phyloP scores from a whole-genome alignment of 345 rosid genomes.

The Gossypium ekmanianum region DNA sequence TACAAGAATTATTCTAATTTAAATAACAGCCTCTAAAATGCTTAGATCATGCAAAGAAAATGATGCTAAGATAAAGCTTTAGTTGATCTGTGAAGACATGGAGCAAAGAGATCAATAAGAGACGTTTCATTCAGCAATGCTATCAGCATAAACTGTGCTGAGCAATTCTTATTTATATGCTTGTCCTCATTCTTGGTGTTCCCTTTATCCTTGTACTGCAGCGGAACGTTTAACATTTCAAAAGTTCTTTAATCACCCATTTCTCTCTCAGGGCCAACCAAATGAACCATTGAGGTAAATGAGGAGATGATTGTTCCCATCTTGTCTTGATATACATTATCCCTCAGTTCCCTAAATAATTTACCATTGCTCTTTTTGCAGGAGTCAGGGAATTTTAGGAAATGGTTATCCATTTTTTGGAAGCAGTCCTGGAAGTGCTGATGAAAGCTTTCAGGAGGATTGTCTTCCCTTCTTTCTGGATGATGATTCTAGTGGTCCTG shows the following conservation, averaged over 20 bases:
- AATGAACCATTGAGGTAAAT: constrained; percentile 60
- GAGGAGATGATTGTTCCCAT: constrained; percentile 5
- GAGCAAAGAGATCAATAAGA: neutral
- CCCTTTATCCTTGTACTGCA: constrained; percentile 32
- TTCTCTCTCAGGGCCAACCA: constrained; percentile 47
- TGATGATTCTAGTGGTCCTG: constrained; percentile 75
- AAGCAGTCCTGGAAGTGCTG: constrained; percentile 43
- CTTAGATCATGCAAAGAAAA: neutral
- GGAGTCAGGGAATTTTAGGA: constrained; percentile 42
- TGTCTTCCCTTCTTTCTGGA: constrained; percentile 79
- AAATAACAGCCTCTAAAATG: neutral
- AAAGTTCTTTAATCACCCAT: constrained; percentile 90
- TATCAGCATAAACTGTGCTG: neutral
- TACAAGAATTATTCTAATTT: constrained; percentile 3
- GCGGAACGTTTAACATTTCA: constrained; percentile 94
- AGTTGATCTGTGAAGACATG: neutral
- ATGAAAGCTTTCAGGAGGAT: constrained; percentile 71
- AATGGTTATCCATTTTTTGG: constrained; percentile 48
- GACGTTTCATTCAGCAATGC: constrained; percentile 6
- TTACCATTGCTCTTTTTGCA: constrained; percentile 26
- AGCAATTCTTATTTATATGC: constrained; percentile 1
- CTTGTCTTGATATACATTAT: constrained; percentile 3
- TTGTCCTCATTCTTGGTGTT: neutral
- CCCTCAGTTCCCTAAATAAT: constrained; percentile 25
- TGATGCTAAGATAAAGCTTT: constrained; percentile 7